Evolutionary conservation across 176 grass and related monocot species (phyloP), one percentile per base, ranked within the genome.

Genomic region (Alopecurus myosuroides): DNA sequence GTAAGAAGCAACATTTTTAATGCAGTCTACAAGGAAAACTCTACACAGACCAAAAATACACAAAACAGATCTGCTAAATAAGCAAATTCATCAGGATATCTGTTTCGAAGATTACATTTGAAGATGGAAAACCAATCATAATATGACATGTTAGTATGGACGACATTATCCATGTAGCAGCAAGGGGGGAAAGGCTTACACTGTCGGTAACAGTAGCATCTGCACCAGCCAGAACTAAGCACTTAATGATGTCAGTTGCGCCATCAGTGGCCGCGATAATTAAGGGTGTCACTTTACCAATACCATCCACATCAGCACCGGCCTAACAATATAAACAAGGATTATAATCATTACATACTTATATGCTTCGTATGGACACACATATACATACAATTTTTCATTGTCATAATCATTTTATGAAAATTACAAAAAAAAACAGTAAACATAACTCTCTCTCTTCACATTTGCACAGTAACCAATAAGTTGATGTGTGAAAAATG

Each of bases 231-330:
- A 46, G 40, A 31, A 65, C 56, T 33, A 84, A 84, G 25, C 35
- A 64, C 52, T 84, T 48, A 7, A 84, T 26, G 56, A 74, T 44
- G 20, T 74, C 81, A 83, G 69, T 75, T 61, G 74, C 45, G 35
- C 81, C 81, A 55, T 7, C 52, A 65, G n/a, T 45, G 62, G 57
- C 39, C 46, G 77, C 77, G 14, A 48, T 25, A 18, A 45, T 30
- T 46, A 80, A 80, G 17, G 57, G 77, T 62, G 39, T 76, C 49
- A 31, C 41, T 20, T 36, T 60, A 76, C 26, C 48, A 84, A 46
- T 62, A 65, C 40, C 70, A 60, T 76, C 57, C 28, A 84, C 55
- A 65, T 84, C 82, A 76, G 82, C 82, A 75, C 70, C 82, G 64
- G 70, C 82, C 70, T 76, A 76, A 61, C 37, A 62, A 64, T 18